A percentile compares a stretch with the other conserved stretches of the same genome.
Conservation (phyloP, 1,284 basidiomycete species). For the Phellopilus nigrolimitatus region DNA sequence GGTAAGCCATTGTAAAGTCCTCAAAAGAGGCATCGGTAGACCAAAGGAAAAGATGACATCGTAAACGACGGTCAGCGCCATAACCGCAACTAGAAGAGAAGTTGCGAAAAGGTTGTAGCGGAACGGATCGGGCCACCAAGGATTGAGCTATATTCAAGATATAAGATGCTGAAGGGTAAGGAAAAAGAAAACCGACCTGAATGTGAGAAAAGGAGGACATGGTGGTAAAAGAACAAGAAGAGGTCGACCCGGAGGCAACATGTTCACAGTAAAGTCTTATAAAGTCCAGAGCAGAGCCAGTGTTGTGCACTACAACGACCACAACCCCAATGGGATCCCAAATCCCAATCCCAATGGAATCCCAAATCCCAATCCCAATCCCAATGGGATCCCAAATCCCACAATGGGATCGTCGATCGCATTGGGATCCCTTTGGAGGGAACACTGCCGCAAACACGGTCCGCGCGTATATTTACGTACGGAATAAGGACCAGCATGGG, state of each 20-base stretch:
- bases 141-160: no score
- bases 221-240: background rate
- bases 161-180: background rate
- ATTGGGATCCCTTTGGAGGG: no score
- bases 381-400: no score
- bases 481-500: no score
- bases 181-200: background rate
- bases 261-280: background rate
- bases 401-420: no score
- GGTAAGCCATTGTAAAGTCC: slow-evolving; percentile 28
- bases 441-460: no score
- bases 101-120: background rate
- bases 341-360: no score
- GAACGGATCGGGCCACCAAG: no score
- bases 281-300: background rate
- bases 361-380: no score
- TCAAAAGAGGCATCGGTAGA: slow-evolving; percentile 30
- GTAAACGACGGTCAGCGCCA: slow-evolving; percentile 12
- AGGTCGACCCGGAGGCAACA: background rate
- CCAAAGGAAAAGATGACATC: slow-evolving; percentile 17
- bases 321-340: no score
- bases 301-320: no score
- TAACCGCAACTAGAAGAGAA: slow-evolving; percentile 5
- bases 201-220: background rate
- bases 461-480: no score